Base-by-base conservation (phyloP, 2,329 filamentous ascomycete genomes). In the Fusarium azukiicola region DNA sequence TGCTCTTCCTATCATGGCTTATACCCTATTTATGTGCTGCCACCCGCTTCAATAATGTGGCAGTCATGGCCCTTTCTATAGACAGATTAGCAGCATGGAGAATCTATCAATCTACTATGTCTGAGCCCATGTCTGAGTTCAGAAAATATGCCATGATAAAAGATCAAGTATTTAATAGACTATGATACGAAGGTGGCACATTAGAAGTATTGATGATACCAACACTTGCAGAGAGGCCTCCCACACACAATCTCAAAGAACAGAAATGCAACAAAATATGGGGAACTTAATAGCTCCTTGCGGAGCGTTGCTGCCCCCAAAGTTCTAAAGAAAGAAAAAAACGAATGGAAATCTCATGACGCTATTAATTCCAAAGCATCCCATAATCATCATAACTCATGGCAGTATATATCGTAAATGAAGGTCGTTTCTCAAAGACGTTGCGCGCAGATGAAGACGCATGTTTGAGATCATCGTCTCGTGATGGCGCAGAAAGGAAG, bases 381-480 rank as follows among this genome's bases (percentile, higher is more conserved):
- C 36, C 36, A 61, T 32, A 27, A 61, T 42, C 27, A 42, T 61
- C 56, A 17, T 61, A 40, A 61, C 21, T 61, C 56, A 17, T 61
- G 13, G 38, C 21, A 61, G 36, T 61, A 42, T 42, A 61, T 61
- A 40, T 61, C 56, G 56, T 61, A 42, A 42, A 61, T 61, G 56
- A 61, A 61, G 21, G 56, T 61, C 56, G 56, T 61, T 61, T 61
- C 56, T 61, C 56, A 61, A 40, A 21, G 56, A 36, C 56, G 14
- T 42, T 61, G 36, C 10, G 56, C 36, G 14, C 21, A 23, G n/a
- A 42, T 61, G 14, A 42, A 61, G 56, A 42, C 36, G 38, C 14
- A n/a, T 23, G 36, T 21, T 8, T 40, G 54, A 58, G 13, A 61
- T 61, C 16, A 19, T 61, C 36, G 36, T 61, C 56, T 61, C 36